Evolutionary conservation across 495 filamentous ascomycete species (phyloP), one percentile per base, ranked within the genome.

Genomic region (Penicillium psychrofluorescens): DNA sequence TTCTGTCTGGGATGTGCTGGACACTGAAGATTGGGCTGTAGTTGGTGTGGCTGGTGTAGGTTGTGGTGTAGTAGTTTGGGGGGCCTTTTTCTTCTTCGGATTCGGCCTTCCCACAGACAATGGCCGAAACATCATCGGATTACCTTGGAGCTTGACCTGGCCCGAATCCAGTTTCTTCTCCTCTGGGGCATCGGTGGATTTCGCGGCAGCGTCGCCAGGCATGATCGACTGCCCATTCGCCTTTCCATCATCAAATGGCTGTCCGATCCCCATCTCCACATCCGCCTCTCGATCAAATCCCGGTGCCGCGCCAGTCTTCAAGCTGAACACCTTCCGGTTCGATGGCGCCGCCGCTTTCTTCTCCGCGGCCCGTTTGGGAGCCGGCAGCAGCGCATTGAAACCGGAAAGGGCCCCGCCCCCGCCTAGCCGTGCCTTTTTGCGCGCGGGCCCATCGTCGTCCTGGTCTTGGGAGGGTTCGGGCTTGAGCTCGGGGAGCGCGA

Each of bases 341-440:
- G 48, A 39, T 15, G 48, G 55, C 39, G 49, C 53, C 31, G 68
- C 56, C 36, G 63, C 56, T 28, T 65, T 51, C 38, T 67, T 65
- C 36, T 67, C 56, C 31, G 63, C 62, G 11, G 58, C 41, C 27
- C 76, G 78, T 63, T 92, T 96, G 12, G 90, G 90, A 28, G 89
- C 77, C 9, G 90, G 90, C n/a, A 96, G 75, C 31, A 95, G 77
- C 3, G 87, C 78, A 55, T 89, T 90, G 67, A 96, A 92, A 7
- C 79, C 82, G 44, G 83, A 76, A 48, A 91, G 85, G 12, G 74
- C 73, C 32, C 78, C 67, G 6, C 71, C 77, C 4, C 37, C 11
- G 16, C 53, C 71, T 11, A 76, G 73, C 36, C 77, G 79, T 14
- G 74, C 71, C 38, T 82, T 81, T 59, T 95, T 95, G 6, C 84